phyloP scores from a whole-genome alignment of 495 filamentous ascomycete genomes.

The Cryomyces antarcticus region DNA sequence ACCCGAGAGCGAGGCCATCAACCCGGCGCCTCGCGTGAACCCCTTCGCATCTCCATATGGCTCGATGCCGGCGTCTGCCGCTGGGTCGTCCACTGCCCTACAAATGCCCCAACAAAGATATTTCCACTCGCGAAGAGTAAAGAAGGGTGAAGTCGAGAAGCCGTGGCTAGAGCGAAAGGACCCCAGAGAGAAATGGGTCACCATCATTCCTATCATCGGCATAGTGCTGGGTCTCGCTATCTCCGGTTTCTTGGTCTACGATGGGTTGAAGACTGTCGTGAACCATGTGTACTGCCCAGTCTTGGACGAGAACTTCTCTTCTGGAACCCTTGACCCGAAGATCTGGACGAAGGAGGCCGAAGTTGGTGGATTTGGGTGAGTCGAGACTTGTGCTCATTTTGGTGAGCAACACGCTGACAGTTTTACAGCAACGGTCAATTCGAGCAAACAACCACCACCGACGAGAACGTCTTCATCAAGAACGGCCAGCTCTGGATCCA shows the following conservation, averaged over 20 bases:
- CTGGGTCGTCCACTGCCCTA: constrained; percentile 15
- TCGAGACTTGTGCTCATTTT: constrained; percentile 5
- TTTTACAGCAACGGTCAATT: constrained; percentile 55
- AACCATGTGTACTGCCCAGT: constrained; percentile 59
- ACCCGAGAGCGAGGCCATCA: constrained; percentile 11
- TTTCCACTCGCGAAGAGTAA: constrained; percentile 55
- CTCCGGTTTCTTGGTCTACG: constrained; percentile 47
- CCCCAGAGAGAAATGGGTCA: constrained; percentile 69
- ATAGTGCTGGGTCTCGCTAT: constrained; percentile 43
- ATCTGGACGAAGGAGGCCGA: constrained; percentile 66
- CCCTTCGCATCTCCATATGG: constrained; percentile 36
- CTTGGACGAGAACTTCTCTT: constrained; percentile 45
- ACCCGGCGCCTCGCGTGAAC: constrained; percentile 16
- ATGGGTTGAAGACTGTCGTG: constrained; percentile 44
- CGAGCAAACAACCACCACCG: constrained; percentile 44
- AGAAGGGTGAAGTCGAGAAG: constrained; percentile 46
- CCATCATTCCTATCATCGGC: constrained; percentile 52
- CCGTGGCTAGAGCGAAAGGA: constrained; percentile 50
- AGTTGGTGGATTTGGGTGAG: constrained; percentile 67
- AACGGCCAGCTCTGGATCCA: constrained; percentile 51
- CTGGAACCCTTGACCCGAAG: constrained; percentile 31
- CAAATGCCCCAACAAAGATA: constrained; percentile 27
- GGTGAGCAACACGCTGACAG: not conserved
- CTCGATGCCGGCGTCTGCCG: constrained; percentile 31
- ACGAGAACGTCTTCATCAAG: constrained; percentile 53